Conservation (phyloP, 2,329 filamentous ascomycete species). For the Monosporascus ibericus region DNA sequence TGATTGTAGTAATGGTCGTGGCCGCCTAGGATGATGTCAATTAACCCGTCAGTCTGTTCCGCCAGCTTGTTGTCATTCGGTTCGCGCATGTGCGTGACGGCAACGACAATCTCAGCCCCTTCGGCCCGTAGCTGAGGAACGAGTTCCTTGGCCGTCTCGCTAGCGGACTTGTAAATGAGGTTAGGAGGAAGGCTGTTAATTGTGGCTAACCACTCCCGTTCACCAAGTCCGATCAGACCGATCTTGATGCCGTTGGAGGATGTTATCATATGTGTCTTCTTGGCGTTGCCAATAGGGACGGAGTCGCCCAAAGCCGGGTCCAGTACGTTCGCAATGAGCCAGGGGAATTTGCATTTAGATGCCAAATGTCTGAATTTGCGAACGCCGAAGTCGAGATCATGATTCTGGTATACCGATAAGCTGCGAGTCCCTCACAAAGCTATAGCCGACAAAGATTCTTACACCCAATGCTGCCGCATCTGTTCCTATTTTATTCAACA, state of each 20-base stretch:
- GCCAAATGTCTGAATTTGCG: conserved; percentile 70
- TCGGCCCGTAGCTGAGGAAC: conserved; percentile 66
- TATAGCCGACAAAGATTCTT: conserved; percentile 27
- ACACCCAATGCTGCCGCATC: conserved; percentile 78
- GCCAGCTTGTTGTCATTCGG: conserved; percentile 87
- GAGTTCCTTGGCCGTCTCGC: conserved; percentile 67
- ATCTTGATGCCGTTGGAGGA: conserved; percentile 80
- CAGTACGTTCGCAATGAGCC: conserved; percentile 83
- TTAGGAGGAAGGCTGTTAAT: conserved; percentile 81
- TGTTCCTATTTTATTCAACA: conserved; percentile 72
- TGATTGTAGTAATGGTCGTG: conserved; percentile 89
- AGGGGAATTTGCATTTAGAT: conserved; percentile 74
- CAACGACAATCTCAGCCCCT: conserved; percentile 77
- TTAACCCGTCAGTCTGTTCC: conserved; percentile 61
- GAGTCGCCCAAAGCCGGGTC: conserved; percentile 74
- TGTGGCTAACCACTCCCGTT: conserved; percentile 83
- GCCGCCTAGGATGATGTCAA: conserved; percentile 82
- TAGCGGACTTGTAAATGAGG: conserved; percentile 75
- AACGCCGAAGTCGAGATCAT: conserved; percentile 89
- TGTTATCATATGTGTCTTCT: conserved; percentile 70
- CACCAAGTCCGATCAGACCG: conserved; percentile 77
- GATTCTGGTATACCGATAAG: conserved; percentile 52
- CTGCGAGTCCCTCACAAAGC: conserved; percentile 4
- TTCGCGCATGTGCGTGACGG: conserved; percentile 79
- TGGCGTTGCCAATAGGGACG: conserved; percentile 69